Conservation (phyloP, 169 alveolate genomes). For the Eimeria tenella region DNA sequence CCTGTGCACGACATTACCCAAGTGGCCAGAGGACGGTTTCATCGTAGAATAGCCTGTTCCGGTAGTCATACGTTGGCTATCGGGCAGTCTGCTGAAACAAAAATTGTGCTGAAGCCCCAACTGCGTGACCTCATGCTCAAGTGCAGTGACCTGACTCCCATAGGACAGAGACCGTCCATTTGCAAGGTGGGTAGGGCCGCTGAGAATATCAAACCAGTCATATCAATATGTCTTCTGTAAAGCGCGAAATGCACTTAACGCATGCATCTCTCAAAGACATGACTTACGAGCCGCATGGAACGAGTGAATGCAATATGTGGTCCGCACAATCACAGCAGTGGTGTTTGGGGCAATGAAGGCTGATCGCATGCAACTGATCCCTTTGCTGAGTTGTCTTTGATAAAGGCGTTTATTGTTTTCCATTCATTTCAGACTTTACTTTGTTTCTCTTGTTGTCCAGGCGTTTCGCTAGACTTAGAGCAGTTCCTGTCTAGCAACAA, state of each 20-base stretch:
- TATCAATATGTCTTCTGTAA: neutral
- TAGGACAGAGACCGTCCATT: neutral
- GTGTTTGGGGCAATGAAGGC: too few relatives aligned
- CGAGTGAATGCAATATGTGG: too few relatives aligned
- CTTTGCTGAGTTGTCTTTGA: too few relatives aligned
- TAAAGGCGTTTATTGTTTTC: too few relatives aligned
- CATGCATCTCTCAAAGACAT: too few relatives aligned
- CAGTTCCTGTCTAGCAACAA: too few relatives aligned
- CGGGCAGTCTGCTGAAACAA: neutral
- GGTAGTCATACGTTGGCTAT: neutral
- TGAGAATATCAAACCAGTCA: neutral
- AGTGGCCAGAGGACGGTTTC: slow-evolving; percentile 1
- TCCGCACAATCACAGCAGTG: too few relatives aligned
- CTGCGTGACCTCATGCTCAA: neutral
- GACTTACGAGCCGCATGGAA: too few relatives aligned
- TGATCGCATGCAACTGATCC: too few relatives aligned
- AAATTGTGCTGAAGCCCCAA: neutral
- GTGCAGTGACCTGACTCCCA: neutral
- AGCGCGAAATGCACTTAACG: neutral
- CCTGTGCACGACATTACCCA: neutral
- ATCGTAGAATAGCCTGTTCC: neutral
- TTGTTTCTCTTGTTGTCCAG: too few relatives aligned
- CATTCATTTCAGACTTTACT: too few relatives aligned
- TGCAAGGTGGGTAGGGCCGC: neutral
- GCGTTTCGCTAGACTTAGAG: too few relatives aligned